A percentile compares a stretch with the other conserved stretches of the same genome.
phyloP scores from a whole-genome alignment of 140 eudicot species.

The Senecio squalidus region DNA sequence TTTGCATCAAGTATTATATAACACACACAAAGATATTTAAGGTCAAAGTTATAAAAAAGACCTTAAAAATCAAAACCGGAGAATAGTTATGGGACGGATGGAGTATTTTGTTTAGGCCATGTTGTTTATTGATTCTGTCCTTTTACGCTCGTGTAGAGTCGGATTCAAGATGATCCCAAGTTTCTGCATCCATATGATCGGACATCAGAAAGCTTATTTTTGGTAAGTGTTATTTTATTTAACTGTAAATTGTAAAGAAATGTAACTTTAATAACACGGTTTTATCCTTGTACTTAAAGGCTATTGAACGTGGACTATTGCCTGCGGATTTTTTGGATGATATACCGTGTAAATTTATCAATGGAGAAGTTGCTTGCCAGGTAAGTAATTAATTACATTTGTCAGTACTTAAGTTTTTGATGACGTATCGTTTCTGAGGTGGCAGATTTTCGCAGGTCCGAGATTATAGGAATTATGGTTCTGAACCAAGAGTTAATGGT shows the following conservation, averaged over 20 bases:
- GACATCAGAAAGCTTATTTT: slow-evolving; percentile 75
- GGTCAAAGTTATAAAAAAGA: too few species aligned
- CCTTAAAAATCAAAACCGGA: too few species aligned
- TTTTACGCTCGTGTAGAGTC: slow-evolving; percentile 52
- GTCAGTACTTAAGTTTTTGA: neutral
- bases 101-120: neutral
- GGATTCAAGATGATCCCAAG: slow-evolving; percentile 57
- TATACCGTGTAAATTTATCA: slow-evolving; percentile 80
- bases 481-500: slow-evolving; percentile 42
- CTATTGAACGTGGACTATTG: slow-evolving; percentile 81
- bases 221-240: slow-evolving; percentile 32
- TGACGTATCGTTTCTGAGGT: neutral
- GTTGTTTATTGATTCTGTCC: slow-evolving; percentile 3
- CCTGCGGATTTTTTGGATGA: slow-evolving; percentile 93
- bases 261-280: neutral
- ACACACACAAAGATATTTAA: too few species aligned
- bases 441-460: slow-evolving; percentile 54
- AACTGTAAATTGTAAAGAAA: neutral
- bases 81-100: too few species aligned
- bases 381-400: slow-evolving; percentile 33
- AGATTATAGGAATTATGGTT: slow-evolving; percentile 64
- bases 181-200: slow-evolving; percentile 75
- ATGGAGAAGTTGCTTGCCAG: slow-evolving; percentile 82
- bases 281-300: slow-evolving; percentile 36
- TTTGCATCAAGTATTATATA: too few species aligned